Evolutionary conservation across 306 rosid genomes (phyloP), one percentile per base, ranked within the genome.

Genomic region (Casuarina equisetifolia): DNA sequence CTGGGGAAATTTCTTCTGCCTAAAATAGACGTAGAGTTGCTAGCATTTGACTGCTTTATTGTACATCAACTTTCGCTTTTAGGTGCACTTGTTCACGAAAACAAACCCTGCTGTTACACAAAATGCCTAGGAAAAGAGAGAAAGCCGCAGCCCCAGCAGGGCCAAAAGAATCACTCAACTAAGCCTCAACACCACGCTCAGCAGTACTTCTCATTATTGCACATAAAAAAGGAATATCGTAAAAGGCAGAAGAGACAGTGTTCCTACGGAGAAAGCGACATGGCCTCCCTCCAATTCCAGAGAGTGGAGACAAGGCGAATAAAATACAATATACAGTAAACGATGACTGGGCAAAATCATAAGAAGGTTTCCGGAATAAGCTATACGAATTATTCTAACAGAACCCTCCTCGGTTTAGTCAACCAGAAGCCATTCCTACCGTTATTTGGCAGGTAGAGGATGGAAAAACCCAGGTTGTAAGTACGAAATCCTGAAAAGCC

Each of bases 1-100:
- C 68, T 52, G 73, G 63, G 42, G 77, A 83, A 84, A 82, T 84
- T 82, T 73, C 51, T 64, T 78, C 67, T 57, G 25, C 62, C 71
- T 68, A 42, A 51, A 19, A 66, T 38, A 52, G 78, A 70, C 82
- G 84, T 69, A 77, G 61, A 62, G 64, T 12, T 51, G 72, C 72
- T 25, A 78, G 82, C 77, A 54, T 84, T 91, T 89, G 90, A 89
- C 91, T 83, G 76, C 89, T 83, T 84, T 78, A 54, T 52, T 25
- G 77, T 13, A 84, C 75, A 81, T 80, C 81, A 87, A 44, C 78
- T 84, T 78, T 70, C 32, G 76, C 80, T 84, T 80, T 80, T 78
- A 73, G 50, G 25, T 25, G 57, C 42, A 79, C 15, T 80, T 74
- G 62, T 67, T 70, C 7, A 66, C 84, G 76, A 82, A 74, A 70